These are phyloP conservation scores for Torrubiellomyces zombiae DNA, from an alignment of 2,329 filamentous ascomycete genomes.

Conservation along the genomic window DNA sequence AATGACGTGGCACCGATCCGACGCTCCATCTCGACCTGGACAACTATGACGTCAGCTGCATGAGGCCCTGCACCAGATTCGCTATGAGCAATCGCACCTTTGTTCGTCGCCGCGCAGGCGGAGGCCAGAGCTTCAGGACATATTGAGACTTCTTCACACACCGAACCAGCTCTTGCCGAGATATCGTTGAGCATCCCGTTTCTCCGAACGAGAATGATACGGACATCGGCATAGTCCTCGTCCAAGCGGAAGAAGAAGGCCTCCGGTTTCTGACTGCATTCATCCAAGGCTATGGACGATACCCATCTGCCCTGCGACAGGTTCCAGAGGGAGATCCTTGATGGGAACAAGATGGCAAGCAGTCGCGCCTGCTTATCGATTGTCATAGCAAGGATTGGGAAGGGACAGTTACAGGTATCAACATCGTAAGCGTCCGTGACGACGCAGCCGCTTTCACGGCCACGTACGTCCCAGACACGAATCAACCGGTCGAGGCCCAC, in stretches of 20 bases:
- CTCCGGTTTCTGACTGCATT: constrained; percentile 35
- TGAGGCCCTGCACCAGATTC: no score
- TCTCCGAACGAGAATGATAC: constrained; percentile 43
- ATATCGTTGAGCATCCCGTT: constrained; percentile 48
- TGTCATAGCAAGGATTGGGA: constrained; percentile 44
- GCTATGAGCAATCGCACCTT: constrained; percentile 25
- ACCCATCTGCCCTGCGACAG: constrained; percentile 39
- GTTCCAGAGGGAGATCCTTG: constrained; percentile 43
- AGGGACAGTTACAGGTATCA: constrained; percentile 25
- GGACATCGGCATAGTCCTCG: constrained; percentile 19
- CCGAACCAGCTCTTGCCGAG: constrained; percentile 21
- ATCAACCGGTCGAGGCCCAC: constrained; percentile 55
- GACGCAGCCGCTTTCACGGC: constrained; percentile 23
- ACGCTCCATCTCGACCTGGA: no score
- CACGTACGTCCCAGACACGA: constrained; percentile 46
- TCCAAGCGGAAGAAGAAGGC: constrained; percentile 45
- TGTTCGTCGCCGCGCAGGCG: constrained; percentile 28
- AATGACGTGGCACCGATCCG: no score
- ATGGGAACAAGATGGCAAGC: constrained; percentile 47
- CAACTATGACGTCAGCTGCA: no score
- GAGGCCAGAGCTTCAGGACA: constrained; percentile 36
- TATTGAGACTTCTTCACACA: constrained; percentile 23
- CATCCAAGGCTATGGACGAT: constrained; percentile 33
- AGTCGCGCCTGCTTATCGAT: constrained; percentile 48
- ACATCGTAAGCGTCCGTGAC: constrained; percentile 24